phyloP scores from a whole-genome alignment of 1,284 basidiomycete species.

The Cryptococcus sp. region DNA sequence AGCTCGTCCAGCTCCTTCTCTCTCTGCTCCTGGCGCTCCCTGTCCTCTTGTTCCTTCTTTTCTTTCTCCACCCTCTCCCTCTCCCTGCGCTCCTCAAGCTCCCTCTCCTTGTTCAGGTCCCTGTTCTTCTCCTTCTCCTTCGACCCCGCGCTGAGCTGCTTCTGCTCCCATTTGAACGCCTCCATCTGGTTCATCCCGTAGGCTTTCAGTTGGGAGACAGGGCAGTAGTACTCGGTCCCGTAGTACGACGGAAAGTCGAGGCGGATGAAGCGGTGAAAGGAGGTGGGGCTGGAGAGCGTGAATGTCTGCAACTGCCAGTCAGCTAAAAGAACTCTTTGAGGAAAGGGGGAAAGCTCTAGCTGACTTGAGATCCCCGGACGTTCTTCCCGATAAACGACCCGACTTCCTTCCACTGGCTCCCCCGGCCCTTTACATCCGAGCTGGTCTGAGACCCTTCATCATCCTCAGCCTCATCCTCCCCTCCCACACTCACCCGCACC shows the following conservation, averaged over 20 bases:
- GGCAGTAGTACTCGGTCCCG: slow-evolving; percentile 94
- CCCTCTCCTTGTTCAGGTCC: slow-evolving; percentile 13
- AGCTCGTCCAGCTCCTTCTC: slow-evolving; percentile 39
- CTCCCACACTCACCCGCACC: slow-evolving; percentile 79
- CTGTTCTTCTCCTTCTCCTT: slow-evolving; percentile 24
- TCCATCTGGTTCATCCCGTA: slow-evolving; percentile 97
- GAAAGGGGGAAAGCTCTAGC: slow-evolving; percentile 25
- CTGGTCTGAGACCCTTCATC: slow-evolving; percentile 52
- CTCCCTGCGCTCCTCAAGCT: slow-evolving; percentile 21
- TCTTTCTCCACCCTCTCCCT: slow-evolving; percentile 35
- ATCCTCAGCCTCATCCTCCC: slow-evolving; percentile 68
- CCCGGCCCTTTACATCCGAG: slow-evolving; percentile 10
- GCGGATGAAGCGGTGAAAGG: slow-evolving; percentile 89
- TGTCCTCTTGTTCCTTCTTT: slow-evolving; percentile 25
- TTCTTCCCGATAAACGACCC: slow-evolving; percentile 83
- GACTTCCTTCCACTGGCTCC: slow-evolving; percentile 52
- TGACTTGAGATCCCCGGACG: slow-evolving; percentile 83
- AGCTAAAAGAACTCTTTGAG: background rate
- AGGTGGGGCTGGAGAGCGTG: slow-evolving; percentile 58
- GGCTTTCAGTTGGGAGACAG: slow-evolving; percentile 85
- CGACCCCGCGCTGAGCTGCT: slow-evolving; percentile 23
- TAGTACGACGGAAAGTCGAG: slow-evolving; percentile 94
- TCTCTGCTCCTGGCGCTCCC: slow-evolving; percentile 15
- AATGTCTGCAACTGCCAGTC: slow-evolving; percentile 62
- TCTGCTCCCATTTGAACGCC: slow-evolving; percentile 83